Evolutionary conservation across 225 moss, liverwort and hornwort species (phyloP), one percentile per base, ranked within the genome.

Genomic region (Climacium dendroides): DNA sequence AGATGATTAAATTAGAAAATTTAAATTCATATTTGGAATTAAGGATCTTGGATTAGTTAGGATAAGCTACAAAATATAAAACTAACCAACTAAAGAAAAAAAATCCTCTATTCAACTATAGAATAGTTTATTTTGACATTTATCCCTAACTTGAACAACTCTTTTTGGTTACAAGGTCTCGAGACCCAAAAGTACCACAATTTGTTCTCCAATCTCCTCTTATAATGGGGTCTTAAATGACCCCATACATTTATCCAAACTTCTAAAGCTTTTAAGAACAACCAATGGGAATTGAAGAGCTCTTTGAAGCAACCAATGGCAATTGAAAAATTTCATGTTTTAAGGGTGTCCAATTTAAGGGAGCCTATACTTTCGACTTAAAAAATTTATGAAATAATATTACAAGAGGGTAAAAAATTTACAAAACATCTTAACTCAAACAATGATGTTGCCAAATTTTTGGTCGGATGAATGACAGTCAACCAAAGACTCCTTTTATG

Each of bases 201-300:
- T 74, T 12, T 19, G 3, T 32, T 48, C 1, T 19, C 0, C 0
- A 0, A 0, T 4, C 19, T 6, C 32, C 7, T 19, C 5, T 2
- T 32, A 48, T 0, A 48, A 32, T 32, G 11, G 1, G 7, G 1
- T 30, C 19, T 30, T 30, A 2, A 73, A 28, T 11, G 0, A 4
- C 5, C 7, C 0, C 0, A 0, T 30, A 19, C 7, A 74, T 32
- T 19, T 50, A 47, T 48, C 30, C 7, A 50, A 48, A 34, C 3
- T 2, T 8, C 13, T 0, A 50, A 0, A 74, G 13, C 7, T 50
- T 20, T 34, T 7, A 8, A 20, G 1, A 50, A 13, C 0, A 12
- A 11, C 3, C 13, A 32, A 74, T 48, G 7, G 1, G 4, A 48
- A 1, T 12, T 48, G 7, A 74, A 32, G 18, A 73, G 1, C 43